Percentiles rank a stretch among this genome's conserved stretches.
Evolutionary conservation across 2,329 filamentous ascomycete species (phyloP).

Genomic region (Neonectria coccinea): DNA sequence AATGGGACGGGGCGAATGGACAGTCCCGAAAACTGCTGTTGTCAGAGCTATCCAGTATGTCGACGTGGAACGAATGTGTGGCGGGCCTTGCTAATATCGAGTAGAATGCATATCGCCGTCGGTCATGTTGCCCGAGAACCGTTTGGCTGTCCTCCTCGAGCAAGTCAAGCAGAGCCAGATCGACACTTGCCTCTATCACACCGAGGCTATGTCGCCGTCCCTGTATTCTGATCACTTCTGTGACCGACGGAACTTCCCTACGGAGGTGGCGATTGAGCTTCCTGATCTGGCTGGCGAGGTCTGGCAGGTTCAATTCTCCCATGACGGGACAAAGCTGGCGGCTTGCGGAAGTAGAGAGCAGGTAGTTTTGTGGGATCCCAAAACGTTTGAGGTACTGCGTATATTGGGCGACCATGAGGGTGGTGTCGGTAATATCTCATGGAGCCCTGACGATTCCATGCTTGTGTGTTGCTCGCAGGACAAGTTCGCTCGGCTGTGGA

Average conservation of each 20-base stretch:
- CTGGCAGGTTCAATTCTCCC: conserved; percentile 92
- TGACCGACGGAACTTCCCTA: conserved; percentile 82
- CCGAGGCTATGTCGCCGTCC: conserved; percentile 80
- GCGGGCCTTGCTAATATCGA: conserved; percentile 10
- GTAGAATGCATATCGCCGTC: conserved; percentile 91
- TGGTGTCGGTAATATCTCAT: conserved; percentile 83
- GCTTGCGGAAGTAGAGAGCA: conserved; percentile 81
- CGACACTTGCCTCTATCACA: conserved; percentile 88
- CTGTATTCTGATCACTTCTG: conserved; percentile 91
- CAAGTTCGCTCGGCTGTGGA: conserved; percentile 80
- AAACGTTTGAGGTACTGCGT: conserved; percentile 73
- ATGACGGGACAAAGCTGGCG: conserved; percentile 84
- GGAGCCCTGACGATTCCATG: conserved; percentile 91
- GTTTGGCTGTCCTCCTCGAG: conserved; percentile 82
- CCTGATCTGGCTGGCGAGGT: conserved; percentile 83
- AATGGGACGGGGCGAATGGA: conserved; percentile 86
- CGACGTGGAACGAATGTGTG: neutral
- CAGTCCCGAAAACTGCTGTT: conserved; percentile 80
- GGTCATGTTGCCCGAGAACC: conserved; percentile 95
- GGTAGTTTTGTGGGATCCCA: conserved; percentile 86
- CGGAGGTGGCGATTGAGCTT: conserved; percentile 76
- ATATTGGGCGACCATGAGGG: conserved; percentile 73
- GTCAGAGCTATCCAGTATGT: conserved; percentile 84
- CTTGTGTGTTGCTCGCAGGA: conserved; percentile 87
- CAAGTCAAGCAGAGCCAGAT: conserved; percentile 89